Base-by-base conservation (phyloP, 441 rosid genomes). In the Theobroma grandiflorum region DNA sequence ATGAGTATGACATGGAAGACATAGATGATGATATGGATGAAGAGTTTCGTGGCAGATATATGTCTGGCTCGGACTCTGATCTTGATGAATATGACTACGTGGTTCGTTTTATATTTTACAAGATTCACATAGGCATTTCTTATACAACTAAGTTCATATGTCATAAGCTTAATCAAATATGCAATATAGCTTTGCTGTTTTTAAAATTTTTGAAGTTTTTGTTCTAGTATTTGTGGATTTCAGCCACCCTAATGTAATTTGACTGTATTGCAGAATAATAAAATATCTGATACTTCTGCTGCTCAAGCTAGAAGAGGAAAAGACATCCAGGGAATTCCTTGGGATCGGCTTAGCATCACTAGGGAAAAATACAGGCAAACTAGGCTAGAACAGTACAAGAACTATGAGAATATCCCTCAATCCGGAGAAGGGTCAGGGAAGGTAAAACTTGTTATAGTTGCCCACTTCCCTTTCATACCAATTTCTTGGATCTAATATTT, bases 271-370 rank as follows among this genome's bases (percentile, higher is more conserved):
- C 94, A 94, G 97, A 82, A 85, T 77, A 84, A 82, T 84, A 87
- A 88, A 78, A 81, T 86, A 49, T 85, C 86, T 2, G 94, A 93
- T 86, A 95, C 97, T 65, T 88, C 95, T 64, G 94, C 98, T 79
- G 95, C 91, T 80, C 90, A 94, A 79, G 98, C 98, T 57, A 88
- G 98, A 78, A 89, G 87, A 78, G 97, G 99, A 33, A 95, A 87
- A 80, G 99, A 95, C 70, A 92, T 95, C 77, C 99, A 96, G 84
- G 99, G 98, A 75, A 94, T 95, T 68, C 99, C 99, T 9, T 94
- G 98, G 99, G 99, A 94, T 20, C 91, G 96, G 50, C 96, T 92
- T 79, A 93, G 92, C 74, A 89, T 93, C 83, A 89, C 97, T 12
- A 88, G 99, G 77, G 93, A 91, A 78, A 90, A 90, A 55, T 94